phyloP scores from a whole-genome alignment of 495 filamentous ascomycete species.

The Stereocaulon alpinum region DNA sequence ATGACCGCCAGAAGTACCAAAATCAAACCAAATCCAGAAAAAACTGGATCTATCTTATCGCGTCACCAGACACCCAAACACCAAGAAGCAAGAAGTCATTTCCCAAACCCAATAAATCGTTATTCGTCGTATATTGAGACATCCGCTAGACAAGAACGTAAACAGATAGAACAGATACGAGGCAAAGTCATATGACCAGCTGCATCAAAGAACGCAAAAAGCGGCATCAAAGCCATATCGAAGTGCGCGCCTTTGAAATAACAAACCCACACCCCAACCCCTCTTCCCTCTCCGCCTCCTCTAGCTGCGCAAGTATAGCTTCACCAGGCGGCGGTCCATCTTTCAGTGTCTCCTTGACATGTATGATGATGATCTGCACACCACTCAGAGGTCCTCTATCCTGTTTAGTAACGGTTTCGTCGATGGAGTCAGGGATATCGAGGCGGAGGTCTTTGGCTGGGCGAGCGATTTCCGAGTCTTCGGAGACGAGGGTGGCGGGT shows the following conservation, averaged over 20 bases:
- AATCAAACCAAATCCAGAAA: too few relatives aligned
- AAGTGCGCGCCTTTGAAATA: conserved; percentile 48
- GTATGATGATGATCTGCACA: conserved; percentile 63
- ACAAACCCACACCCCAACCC: conserved; percentile 71
- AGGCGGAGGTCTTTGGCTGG: neutral
- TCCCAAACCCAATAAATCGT: too few relatives aligned
- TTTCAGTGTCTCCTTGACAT: conserved; percentile 65
- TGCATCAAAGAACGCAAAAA: too few relatives aligned
- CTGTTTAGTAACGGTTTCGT: neutral
- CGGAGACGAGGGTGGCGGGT: conserved; percentile 8
- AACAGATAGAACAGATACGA: too few relatives aligned
- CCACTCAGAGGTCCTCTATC: conserved; percentile 35
- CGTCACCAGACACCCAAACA: too few relatives aligned
- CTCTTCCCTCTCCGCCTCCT: conserved; percentile 46
- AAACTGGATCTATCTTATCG: too few relatives aligned
- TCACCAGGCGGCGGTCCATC: conserved; percentile 54
- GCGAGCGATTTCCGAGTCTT: conserved; percentile 5
- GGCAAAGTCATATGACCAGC: too few relatives aligned
- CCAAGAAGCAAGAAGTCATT: too few relatives aligned
- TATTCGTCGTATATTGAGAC: too few relatives aligned
- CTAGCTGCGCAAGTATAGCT: conserved; percentile 57
- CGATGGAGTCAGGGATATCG: conserved; percentile 10
- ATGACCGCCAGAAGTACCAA: neutral
- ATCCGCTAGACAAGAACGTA: too few relatives aligned
- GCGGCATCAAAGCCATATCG: conserved; percentile 27